These are phyloP conservation scores for Balansia obtecta DNA, from an alignment of 2,329 filamentous ascomycete species.

Conservation along the genomic window DNA sequence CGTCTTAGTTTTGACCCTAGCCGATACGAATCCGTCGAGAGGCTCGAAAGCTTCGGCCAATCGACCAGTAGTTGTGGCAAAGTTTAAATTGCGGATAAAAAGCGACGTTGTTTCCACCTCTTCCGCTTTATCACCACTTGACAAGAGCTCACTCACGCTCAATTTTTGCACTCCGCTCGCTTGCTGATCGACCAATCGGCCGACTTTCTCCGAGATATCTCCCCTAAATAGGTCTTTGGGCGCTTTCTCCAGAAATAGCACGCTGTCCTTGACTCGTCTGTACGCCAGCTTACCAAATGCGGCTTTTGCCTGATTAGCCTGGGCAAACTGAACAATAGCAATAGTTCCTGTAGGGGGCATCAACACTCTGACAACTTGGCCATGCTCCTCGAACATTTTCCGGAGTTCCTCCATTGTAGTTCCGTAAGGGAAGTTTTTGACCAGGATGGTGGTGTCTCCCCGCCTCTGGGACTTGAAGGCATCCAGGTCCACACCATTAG, in stretches of 20 bases:
- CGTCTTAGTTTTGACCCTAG: slow-evolving; percentile 81
- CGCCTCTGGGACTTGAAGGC: slow-evolving; percentile 78
- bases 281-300: slow-evolving; percentile 83
- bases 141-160: slow-evolving; percentile 57
- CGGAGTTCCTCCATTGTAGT: slow-evolving; percentile 69
- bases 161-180: slow-evolving; percentile 43
- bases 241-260: slow-evolving; percentile 87
- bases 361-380: slow-evolving; percentile 66
- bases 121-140: slow-evolving; percentile 38
- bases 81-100: slow-evolving; percentile 90
- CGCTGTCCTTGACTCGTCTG: slow-evolving; percentile 78
- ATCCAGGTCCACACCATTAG: slow-evolving; percentile 82
- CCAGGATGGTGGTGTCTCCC: slow-evolving; percentile 75
- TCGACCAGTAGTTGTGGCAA: slow-evolving; percentile 66
- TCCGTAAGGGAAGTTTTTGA: slow-evolving; percentile 89
- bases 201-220: slow-evolving; percentile 16
- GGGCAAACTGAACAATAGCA: slow-evolving; percentile 80
- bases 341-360: slow-evolving; percentile 92
- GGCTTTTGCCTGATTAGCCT: slow-evolving; percentile 65
- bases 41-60: slow-evolving; percentile 68
- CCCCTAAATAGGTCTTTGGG: slow-evolving; percentile 64
- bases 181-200: slow-evolving; percentile 20
- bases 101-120: slow-evolving; percentile 61
- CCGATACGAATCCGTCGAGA: slow-evolving; percentile 79
- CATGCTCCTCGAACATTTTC: slow-evolving; percentile 74